Evolutionary conservation across 108 stramenopile species (phyloP), one percentile per base, ranked within the genome.

Genomic region (Cyclotella choctawhatcheeana): DNA sequence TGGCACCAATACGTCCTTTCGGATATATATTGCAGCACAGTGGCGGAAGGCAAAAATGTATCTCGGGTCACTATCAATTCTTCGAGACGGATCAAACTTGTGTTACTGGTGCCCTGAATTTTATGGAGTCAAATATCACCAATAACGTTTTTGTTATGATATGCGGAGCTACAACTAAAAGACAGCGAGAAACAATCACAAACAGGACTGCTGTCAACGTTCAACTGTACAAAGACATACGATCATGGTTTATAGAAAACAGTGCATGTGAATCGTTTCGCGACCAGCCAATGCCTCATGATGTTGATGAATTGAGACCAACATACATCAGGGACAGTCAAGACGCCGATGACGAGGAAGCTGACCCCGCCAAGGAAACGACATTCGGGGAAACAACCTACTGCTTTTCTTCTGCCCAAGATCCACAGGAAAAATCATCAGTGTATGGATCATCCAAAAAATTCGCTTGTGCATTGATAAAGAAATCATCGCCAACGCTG

Each of bases 11-110:
- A 6, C 6, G 37, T 6, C 37, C 37, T 10, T 40, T 10, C 12
- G 37, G 37, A 40, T 40, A 40, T 12, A 40, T 40, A 10, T 40
- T 40, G 6, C 8, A 6, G 12, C 12, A 40, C 37, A 10, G 8
- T 40, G 37, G 37, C 12, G 37, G 37, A 10, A 12, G 8, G 6
- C 37, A 40, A 10, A 6, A 40, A 40, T 40, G 8, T 10, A 10
- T 40, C 12, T 6, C 5, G 16, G 50, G 50, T 6, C 50, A 51
- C 16, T 51, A 51, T 51, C 21, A 51, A 17, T 51, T 51, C 21
- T 51, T 51, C n/a, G 50, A 51, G n/a, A 22, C n/a, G 50, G 21
- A 51, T 17, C 50, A 51, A 51, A 5, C 50, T 51, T n/a, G 21
- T 6, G 16, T 51, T 17, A n/a, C 14, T 5, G 50, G 50, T 6